Base-by-base conservation (phyloP, 768 basidiomycete species). In the Naematelia encephala region DNA sequence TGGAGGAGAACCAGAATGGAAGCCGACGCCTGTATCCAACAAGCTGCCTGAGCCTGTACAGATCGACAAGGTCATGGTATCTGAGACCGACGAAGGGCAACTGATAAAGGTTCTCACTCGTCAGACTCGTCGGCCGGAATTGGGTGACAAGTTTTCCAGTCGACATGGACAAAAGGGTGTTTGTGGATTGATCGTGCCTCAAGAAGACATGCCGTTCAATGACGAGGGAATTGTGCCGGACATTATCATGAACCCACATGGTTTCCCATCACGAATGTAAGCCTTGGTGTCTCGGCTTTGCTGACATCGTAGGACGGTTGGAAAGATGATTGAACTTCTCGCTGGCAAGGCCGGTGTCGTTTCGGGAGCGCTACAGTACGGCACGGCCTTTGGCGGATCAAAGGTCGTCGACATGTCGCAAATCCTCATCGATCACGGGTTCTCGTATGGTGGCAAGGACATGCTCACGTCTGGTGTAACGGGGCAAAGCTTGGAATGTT, bases 241-340 rank as follows among this genome's bases (percentile, higher is more conserved):
- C 78, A 91, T 93, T 16, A 96, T 99, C 80, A 98, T 99, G 94
- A 99, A 99, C 76, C 96, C 96, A 2, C 96, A 99, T 78, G 96
- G 96, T 72, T 98, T 99, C 82, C 96, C 96, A 3, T 94, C 91
- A 57, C 89, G 94, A 55, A 80, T 80, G 79, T 77, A 59, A 68
- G 73, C 70, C n/a, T 29, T 8, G n/a, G 11, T 29, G 46, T 14
- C 30, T 1, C 13, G 29, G 1, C 8, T 21, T 47, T 29, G 25
- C 51, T 53, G 30, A 59, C 30, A 22, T 5, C 25, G 30, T 54
- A 97, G 93, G 92, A 99, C 96, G 23, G 96, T 99, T 26, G 96
- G 96, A 50, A 99, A 99, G 81, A 99, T 99, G 96, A 96, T 99
- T 54, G 96, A 99, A 78, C 81, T 97, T 21, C 80, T 99, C 28